Conservation (phyloP, 2,329 filamentous ascomycete species). For the Laburnicola sp. region DNA sequence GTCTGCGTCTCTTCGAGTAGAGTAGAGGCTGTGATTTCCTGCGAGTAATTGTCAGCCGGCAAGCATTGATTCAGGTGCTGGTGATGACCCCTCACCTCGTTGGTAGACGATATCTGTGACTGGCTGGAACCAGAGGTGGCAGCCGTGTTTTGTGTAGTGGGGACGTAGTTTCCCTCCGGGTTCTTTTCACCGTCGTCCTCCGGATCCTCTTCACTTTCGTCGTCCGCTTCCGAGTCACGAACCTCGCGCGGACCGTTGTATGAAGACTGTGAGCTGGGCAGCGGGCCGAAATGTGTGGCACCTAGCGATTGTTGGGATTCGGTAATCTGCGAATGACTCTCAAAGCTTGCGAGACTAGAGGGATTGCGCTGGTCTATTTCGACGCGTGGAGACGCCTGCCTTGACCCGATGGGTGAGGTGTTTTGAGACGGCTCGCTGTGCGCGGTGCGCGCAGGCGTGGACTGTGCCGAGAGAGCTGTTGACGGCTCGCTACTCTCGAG, state of each 20-base stretch:
- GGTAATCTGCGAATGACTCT: not conserved
- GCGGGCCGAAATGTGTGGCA: too few species aligned
- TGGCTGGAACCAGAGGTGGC: constrained; percentile 7
- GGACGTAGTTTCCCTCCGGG: constrained; percentile 24
- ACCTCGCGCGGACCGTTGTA: constrained; percentile 22
- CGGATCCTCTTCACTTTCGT: constrained; percentile 9
- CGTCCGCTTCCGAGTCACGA: constrained; percentile 33
- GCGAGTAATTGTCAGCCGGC: constrained; percentile 11
- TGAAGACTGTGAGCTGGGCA: constrained; percentile 19
- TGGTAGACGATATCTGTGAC: constrained; percentile 1
- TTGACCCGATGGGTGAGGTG: constrained; percentile 15
- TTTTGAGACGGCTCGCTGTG: not conserved
- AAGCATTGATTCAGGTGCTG: not conserved
- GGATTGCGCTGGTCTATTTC: constrained; percentile 19
- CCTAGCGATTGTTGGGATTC: too few species aligned
- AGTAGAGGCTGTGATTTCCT: constrained; percentile 19
- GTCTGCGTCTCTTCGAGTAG: constrained; percentile 14
- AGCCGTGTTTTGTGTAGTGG: constrained; percentile 21
- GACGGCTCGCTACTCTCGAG: constrained; percentile 17
- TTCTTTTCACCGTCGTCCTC: not conserved
- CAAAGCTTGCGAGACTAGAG: constrained; percentile 26
- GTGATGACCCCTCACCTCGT: constrained; percentile 13
- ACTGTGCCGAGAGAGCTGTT: not conserved
- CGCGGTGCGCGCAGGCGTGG: constrained; percentile 6
- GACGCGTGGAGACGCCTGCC: constrained; percentile 17